phyloP scores from a whole-genome alignment of 768 basidiomycete species.

The Suillus spraguei region DNA sequence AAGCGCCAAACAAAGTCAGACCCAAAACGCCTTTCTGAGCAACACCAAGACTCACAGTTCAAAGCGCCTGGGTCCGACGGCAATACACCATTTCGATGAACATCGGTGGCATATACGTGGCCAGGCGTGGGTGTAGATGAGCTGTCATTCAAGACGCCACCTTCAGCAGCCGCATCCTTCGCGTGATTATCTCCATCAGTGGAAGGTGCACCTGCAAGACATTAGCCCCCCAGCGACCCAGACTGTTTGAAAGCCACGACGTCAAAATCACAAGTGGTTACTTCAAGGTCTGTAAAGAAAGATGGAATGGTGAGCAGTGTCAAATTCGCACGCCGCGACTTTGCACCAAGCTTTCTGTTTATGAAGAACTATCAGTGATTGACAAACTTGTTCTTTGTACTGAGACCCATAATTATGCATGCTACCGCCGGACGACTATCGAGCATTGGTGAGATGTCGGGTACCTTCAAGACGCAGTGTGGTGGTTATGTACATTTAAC shows the following conservation, averaged over 20 bases:
- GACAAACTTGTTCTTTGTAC: too few species aligned
- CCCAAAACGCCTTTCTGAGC: neutral
- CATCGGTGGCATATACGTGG: neutral
- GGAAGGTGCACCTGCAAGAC: neutral
- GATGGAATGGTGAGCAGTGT: neutral
- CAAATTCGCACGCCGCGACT: too few species aligned
- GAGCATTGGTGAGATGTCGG: neutral
- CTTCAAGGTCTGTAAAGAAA: neutral
- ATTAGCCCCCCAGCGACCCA: neutral
- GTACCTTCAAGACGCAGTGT: too few species aligned
- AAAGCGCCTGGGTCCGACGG: neutral
- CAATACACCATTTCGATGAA: neutral
- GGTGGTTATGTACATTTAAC: too few species aligned
- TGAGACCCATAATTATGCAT: neutral
- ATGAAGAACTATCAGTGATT: too few species aligned
- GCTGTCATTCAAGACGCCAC: neutral
- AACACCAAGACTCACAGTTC: neutral
- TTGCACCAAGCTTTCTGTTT: too few species aligned
- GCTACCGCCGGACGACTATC: neutral
- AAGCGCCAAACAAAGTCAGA: neutral
- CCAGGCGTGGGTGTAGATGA: neutral
- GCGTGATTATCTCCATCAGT: neutral
- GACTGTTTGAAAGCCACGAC: neutral
- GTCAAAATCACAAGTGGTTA: neutral
- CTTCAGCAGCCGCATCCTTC: neutral